Base-by-base conservation (phyloP, 805 yeast genomes). In the Candida orba region DNA sequence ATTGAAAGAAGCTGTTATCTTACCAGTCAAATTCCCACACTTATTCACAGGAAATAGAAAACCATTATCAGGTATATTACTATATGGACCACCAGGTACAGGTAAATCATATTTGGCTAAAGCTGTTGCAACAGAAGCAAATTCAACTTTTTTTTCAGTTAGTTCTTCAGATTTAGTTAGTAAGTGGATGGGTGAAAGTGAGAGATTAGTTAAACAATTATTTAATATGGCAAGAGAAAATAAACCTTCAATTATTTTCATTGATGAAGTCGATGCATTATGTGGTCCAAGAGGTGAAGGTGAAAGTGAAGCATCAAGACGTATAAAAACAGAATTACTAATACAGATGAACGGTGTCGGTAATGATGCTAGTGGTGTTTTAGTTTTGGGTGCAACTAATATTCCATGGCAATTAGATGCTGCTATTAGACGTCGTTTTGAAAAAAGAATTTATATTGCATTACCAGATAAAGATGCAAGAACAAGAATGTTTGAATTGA, bases 321-420 rank as follows among this genome's bases (percentile, higher is more conserved):
- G 99, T 68, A 91, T 93, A 57, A 91, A 93, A 62, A 93, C 99
- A 0, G 99, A 93, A 62, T 70, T 93, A 44, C 73, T 93, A 54
- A 98, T 93, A 5, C 99, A 93, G 62, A 93, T 93, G 99, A 93
- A 93, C 64, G 99, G 99, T 55, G 99, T 93, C 14, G 99, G 99
- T 14, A 90, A 88, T 60, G 98, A 93, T 60, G 69, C 96, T 1
- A 73, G 75, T 39, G 99, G 99, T 8, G 97, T 93, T 2, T 69
- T 93, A 31, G 98, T 93, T 1, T 71, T 93, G 41, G 99, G 99
- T 25, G 99, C 99, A 2, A 93, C 99, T 8, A 93, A 93, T 63
- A 93, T 93, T 48, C 99, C 99, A 17, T 93, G 99, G 99, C 97
- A 91, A 67, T 72, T 93, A 53, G 99, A 93, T 64, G 88, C 97